Conservation (phyloP, 2,329 filamentous ascomycete species). For the Epichloe glyceriae region DNA sequence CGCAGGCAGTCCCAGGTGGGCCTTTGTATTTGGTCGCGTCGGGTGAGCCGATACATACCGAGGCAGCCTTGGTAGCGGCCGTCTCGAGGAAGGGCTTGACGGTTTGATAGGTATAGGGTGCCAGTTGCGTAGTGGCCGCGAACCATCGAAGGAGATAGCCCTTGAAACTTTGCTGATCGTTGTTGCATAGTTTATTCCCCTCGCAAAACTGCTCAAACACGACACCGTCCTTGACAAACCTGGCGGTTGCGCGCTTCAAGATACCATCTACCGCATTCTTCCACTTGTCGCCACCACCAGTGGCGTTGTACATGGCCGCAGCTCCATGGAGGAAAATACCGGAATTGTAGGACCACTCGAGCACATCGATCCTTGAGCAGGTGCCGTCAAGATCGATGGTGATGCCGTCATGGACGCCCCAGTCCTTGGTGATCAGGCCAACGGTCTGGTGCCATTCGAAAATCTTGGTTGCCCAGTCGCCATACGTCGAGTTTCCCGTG, state of each 20-base stretch:
- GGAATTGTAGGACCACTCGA: conserved; percentile 59
- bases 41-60: conserved; percentile 34
- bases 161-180: conserved; percentile 64
- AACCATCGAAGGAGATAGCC: conserved; percentile 60
- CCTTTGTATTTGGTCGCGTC: conserved; percentile 34
- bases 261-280: conserved; percentile 46
- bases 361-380: conserved; percentile 40
- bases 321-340: conserved; percentile 52
- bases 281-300: conserved; percentile 36
- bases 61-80: conserved; percentile 39
- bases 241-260: conserved; percentile 31
- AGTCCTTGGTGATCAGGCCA: conserved; percentile 43
- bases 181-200: conserved; percentile 44
- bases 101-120: conserved; percentile 34
- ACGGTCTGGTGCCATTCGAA: conserved; percentile 51
- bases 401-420: conserved; percentile 40
- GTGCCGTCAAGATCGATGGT: conserved; percentile 24
- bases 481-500: conserved; percentile 68
- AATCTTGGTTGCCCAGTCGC: conserved; percentile 57
- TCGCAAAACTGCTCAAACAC: conserved; percentile 60
- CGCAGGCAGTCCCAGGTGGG: conserved; percentile 46
- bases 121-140: conserved; percentile 40
- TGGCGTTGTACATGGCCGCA: conserved; percentile 50
- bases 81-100: conserved; percentile 38
- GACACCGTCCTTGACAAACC: conserved; percentile 42